Evolutionary conservation across 2,329 filamentous ascomycete genomes (phyloP).

Genomic region (Fusarium sublunatum): DNA sequence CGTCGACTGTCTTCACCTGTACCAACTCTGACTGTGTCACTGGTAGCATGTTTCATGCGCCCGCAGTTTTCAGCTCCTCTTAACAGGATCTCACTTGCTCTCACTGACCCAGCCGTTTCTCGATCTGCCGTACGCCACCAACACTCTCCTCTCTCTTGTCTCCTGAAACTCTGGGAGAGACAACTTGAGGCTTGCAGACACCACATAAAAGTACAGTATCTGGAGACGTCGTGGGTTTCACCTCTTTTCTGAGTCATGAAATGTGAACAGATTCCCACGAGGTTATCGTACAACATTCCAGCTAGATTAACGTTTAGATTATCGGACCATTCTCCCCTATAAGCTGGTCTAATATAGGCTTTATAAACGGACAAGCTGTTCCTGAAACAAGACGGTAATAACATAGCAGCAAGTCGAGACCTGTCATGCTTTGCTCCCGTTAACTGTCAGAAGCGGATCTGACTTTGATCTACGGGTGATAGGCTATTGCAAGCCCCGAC

Average conservation of each 20-base stretch:
- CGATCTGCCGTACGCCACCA: conserved; percentile 31
- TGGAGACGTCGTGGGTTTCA: conserved; percentile 8
- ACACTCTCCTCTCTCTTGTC: conserved; percentile 15
- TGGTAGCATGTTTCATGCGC: conserved; percentile 4
- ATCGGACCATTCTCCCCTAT: conserved; percentile 4
- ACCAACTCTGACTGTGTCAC: background rate
- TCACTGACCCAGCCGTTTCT: conserved; percentile 21
- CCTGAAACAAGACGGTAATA: conserved; percentile 13
- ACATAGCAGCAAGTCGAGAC: background rate
- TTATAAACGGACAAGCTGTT: background rate
- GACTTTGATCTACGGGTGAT: background rate
- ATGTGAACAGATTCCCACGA: conserved; percentile 4
- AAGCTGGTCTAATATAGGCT: conserved; percentile 4
- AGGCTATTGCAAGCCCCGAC: conserved; percentile 5
- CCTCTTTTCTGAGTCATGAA: conserved; percentile 6
- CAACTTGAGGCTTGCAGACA: background rate
- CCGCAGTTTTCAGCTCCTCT: conserved; percentile 19
- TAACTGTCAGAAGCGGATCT: conserved; percentile 4
- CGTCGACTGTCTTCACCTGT: background rate
- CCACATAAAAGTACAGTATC: conserved; percentile 4
- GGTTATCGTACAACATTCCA: conserved; percentile 26
- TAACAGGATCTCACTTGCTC: background rate
- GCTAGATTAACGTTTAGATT: conserved; percentile 8
- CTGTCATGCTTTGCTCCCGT: background rate
- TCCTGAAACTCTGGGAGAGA: background rate